Conservation (phyloP, 768 basidiomycete species). For the Arthromyces matolae region DNA sequence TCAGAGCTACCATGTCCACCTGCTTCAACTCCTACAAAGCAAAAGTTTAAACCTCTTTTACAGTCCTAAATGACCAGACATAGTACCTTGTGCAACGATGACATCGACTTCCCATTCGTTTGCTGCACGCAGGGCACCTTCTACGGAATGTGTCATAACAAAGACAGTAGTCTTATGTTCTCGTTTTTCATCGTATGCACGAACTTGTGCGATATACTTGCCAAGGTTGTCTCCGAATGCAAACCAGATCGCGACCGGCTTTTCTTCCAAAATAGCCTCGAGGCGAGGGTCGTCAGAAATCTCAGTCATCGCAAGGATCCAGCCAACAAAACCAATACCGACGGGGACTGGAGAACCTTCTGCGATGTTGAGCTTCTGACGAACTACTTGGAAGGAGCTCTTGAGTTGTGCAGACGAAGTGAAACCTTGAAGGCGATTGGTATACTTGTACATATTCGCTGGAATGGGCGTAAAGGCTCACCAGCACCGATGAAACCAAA, state of each 20-base stretch:
- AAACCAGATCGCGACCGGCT: conserved; percentile 56
- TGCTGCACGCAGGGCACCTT: conserved; percentile 44
- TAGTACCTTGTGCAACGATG: conserved; percentile 59
- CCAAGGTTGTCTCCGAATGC: conserved; percentile 51
- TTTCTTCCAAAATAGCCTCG: conserved; percentile 38
- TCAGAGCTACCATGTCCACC: conserved; percentile 43
- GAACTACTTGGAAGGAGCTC: conserved; percentile 36
- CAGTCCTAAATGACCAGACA: too few species aligned
- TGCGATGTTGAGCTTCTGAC: conserved; percentile 26
- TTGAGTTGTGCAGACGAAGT: conserved; percentile 27
- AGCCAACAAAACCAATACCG: conserved; percentile 56
- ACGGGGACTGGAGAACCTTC: conserved; percentile 38
- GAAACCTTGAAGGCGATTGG: conserved; percentile 38
- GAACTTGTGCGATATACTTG: conserved; percentile 50
- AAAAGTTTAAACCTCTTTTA: too few species aligned
- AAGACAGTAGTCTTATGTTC: conserved; percentile 47
- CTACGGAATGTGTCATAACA: conserved; percentile 45
- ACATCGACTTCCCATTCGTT: conserved; percentile 55
- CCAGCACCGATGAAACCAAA: conserved; percentile 55
- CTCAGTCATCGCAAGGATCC: conserved; percentile 44
- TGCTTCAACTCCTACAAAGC: conserved; percentile 42
- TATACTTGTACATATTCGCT: neutral
- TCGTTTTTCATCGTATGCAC: conserved; percentile 33
- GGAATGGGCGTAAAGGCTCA: conserved; percentile 14
- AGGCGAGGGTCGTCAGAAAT: conserved; percentile 33